Percentiles rank a stretch among this genome's conserved stretches.
phyloP scores from a whole-genome alignment of 2,329 filamentous ascomycete genomes.

The Calonectria hongkongensis region DNA sequence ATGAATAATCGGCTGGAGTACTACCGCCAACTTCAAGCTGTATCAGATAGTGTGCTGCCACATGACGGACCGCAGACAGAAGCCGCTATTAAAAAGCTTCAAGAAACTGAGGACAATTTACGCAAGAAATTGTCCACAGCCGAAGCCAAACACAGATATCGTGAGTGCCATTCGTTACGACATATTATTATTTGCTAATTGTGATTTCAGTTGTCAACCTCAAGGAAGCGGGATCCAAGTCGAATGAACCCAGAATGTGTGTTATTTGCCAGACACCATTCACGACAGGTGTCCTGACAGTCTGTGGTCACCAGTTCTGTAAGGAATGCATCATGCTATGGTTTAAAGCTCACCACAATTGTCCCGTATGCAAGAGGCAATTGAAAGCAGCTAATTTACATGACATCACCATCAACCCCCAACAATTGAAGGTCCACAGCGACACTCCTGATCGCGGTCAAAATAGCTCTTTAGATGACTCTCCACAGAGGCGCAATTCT shows the following conservation, averaged over 20 bases:
- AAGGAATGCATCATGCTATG: conserved; percentile 89
- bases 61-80: conserved; percentile 80
- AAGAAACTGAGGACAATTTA: conserved; percentile 63
- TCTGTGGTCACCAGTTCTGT: conserved; percentile 95
- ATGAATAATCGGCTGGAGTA: conserved; percentile 94
- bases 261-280: conserved; percentile 90
- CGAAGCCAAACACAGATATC: conserved; percentile 85
- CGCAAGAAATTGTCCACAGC: conserved; percentile 75
- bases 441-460: conserved; percentile 43
- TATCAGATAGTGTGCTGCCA: conserved; percentile 91
- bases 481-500: conserved; percentile 44
- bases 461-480: conserved; percentile 33
- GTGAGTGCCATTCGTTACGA: conserved; percentile 60
- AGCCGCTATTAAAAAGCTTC: conserved; percentile 60
- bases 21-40: conserved; percentile 90
- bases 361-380: conserved; percentile 87
- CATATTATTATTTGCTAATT: conserved; percentile 34
- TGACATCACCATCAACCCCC: conserved; percentile 88
- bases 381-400: conserved; percentile 83
- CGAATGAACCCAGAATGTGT: conserved; percentile 81
- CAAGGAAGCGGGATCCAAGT: conserved; percentile 75
- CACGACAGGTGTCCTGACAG: conserved; percentile 85
- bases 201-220: conserved; percentile 68
- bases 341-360: conserved; percentile 84
- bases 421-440: conserved; percentile 79